A percentile compares a stretch with the other conserved stretches of the same genome.
phyloP scores from a whole-genome alignment of 2,329 filamentous ascomycete species.

The Cladorrhinum sp. region DNA sequence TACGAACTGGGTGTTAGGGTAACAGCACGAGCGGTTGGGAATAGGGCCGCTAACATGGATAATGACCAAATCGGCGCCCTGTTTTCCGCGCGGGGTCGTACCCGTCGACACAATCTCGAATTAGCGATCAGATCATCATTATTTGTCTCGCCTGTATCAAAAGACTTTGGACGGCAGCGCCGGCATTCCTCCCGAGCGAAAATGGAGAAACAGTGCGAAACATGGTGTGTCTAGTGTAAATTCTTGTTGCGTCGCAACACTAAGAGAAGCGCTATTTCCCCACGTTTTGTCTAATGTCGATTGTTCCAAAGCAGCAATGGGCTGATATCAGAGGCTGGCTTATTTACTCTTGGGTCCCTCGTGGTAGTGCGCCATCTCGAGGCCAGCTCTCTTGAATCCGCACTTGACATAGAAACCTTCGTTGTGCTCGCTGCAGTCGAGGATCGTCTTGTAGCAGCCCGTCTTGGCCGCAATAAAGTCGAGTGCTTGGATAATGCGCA shows the following conservation, averaged over 20 bases:
- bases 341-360: constrained; percentile 51
- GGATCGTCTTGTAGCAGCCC: constrained; percentile 95
- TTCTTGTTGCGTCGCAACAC: not conserved
- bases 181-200: not conserved
- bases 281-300: not conserved
- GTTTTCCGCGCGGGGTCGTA: not conserved
- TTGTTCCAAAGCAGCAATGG: not conserved
- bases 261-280: not conserved
- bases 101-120: not conserved
- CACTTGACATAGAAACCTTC: constrained; percentile 99
- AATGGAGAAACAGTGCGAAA: not conserved
- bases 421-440: constrained; percentile 94
- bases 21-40: not conserved
- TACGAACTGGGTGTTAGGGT: not conserved
- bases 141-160: too few relatives aligned
- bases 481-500: constrained; percentile 89
- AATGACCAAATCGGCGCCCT: not conserved
- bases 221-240: not conserved
- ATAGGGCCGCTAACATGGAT: not conserved
- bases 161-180: not conserved
- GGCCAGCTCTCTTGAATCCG: constrained; percentile 84
- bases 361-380: constrained; percentile 98
- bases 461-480: constrained; percentile 83
- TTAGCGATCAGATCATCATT: not conserved
- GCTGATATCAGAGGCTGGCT: not conserved